phyloP scores from a whole-genome alignment of 257 asterid genomes.

The Solanum medicagineum region DNA sequence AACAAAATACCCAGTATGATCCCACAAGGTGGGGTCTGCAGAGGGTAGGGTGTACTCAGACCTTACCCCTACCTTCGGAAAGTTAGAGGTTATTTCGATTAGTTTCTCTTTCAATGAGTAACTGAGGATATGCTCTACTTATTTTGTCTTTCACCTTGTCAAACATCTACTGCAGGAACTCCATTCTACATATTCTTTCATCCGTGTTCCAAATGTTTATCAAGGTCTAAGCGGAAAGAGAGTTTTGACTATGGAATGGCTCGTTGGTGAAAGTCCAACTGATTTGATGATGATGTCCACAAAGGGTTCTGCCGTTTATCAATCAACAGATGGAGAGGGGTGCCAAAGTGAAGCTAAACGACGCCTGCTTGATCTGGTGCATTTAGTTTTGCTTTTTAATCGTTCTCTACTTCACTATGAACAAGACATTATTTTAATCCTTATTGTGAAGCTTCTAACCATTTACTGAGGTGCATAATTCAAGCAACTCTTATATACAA shows the following conservation, averaged over 20 bases:
- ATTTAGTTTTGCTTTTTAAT: neutral
- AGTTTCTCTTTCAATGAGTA: neutral
- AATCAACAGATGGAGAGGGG: conserved; percentile 3
- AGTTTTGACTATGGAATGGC: conserved; percentile 95
- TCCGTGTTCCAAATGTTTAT: conserved; percentile 56
- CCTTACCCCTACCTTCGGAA: neutral
- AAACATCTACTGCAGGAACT: conserved; percentile 48
- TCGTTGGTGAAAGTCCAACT: conserved; percentile 85
- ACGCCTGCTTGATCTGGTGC: conserved; percentile 31
- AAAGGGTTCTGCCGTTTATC: conserved; percentile 27
- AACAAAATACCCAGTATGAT: neutral
- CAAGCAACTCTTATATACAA: neutral
- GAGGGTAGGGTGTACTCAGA: neutral
- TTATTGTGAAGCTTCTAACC: neutral
- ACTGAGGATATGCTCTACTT: neutral
- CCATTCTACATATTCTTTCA: conserved; percentile 63
- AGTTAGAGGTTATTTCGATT: neutral
- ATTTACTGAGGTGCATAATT: neutral
- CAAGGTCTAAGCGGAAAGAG: conserved; percentile 59
- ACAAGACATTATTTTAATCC: neutral
- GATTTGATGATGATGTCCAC: conserved; percentile 47
- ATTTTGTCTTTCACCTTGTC: neutral
- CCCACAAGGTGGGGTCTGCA: neutral
- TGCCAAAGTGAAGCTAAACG: conserved; percentile 22
- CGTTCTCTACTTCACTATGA: neutral